Evolutionary conservation across 2,329 filamentous ascomycete species (phyloP).

Genomic region (Colletotrichum orchidophilum): DNA sequence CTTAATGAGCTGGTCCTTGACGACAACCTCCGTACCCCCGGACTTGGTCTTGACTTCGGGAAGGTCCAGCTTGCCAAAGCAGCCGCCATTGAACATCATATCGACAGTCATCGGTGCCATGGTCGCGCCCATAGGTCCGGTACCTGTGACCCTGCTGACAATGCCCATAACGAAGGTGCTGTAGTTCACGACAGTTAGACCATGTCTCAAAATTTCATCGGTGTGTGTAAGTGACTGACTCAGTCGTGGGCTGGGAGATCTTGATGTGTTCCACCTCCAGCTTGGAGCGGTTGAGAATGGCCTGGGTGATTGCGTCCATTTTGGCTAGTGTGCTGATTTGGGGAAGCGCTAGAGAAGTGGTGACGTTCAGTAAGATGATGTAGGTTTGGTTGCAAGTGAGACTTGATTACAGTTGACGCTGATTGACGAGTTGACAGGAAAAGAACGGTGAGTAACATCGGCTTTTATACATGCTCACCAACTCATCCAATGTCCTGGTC

Average conservation of each 20-base stretch:
- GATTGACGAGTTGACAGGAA: neutral
- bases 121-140: conserved; percentile 42
- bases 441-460: neutral
- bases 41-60: conserved; percentile 42
- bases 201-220: neutral
- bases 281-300: conserved; percentile 40
- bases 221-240: conserved; percentile 39
- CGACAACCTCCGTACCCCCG: conserved; percentile 39
- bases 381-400: conserved; percentile 4
- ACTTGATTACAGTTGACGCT: neutral
- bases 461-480: conserved; percentile 19
- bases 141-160: conserved; percentile 42
- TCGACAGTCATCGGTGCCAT: conserved; percentile 42
- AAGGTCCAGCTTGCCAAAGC: conserved; percentile 43
- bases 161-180: conserved; percentile 44
- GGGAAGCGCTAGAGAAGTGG: conserved; percentile 3
- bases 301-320: conserved; percentile 42
- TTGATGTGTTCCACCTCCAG: conserved; percentile 42
- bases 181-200: conserved; percentile 2
- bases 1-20: conserved; percentile 40
- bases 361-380: conserved; percentile 13
- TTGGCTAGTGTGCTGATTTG: conserved; percentile 15
- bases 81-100: conserved; percentile 41
- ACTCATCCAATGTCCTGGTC: conserved; percentile 20
- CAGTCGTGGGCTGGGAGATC: conserved; percentile 41